phyloP scores from a whole-genome alignment of 2,329 filamentous ascomycete species.

The Verticillium klebahnii region DNA sequence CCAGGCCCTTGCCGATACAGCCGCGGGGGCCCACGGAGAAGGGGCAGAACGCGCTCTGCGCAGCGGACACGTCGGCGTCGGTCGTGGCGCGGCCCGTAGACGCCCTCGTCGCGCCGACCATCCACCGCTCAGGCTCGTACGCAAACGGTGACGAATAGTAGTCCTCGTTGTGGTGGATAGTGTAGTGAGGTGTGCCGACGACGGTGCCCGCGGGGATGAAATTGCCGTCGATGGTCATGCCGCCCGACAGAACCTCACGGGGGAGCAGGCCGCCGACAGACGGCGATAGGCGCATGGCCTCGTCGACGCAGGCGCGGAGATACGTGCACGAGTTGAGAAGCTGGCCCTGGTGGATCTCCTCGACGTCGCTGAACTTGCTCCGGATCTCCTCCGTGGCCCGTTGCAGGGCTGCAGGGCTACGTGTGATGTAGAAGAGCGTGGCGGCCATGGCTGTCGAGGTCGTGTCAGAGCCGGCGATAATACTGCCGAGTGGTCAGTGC shows the following conservation, averaged over 20 bases:
- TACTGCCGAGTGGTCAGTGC: conserved; percentile 27
- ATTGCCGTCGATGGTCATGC: conserved; percentile 49
- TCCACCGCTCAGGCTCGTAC: conserved; percentile 63
- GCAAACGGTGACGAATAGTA: conserved; percentile 58
- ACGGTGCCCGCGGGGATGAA: conserved; percentile 54
- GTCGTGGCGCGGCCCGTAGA: conserved; percentile 32
- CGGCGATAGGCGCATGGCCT: conserved; percentile 59
- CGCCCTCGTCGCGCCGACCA: conserved; percentile 40
- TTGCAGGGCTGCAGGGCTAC: conserved; percentile 41
- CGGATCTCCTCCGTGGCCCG: conserved; percentile 49
- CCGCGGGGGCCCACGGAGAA: conserved; percentile 67
- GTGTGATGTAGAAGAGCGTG: conserved; percentile 58
- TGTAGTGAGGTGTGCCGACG: conserved; percentile 62
- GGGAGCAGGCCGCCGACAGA: conserved; percentile 57
- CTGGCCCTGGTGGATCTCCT: conserved; percentile 51
- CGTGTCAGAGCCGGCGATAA: conserved; percentile 69
- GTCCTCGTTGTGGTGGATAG: conserved; percentile 60
- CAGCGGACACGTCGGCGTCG: conserved; percentile 46
- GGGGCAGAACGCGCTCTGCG: conserved; percentile 68
- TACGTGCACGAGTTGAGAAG: conserved; percentile 48
- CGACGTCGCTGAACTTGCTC: conserved; percentile 41
- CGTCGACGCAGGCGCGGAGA: conserved; percentile 60
- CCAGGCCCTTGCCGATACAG: conserved; percentile 68
- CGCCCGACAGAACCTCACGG: conserved; percentile 53
- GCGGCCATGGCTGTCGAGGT: conserved; percentile 65